Evolutionary conservation across 2,329 filamentous ascomycete species (phyloP).

Genomic region (Aspergillus hiratsukae): DNA sequence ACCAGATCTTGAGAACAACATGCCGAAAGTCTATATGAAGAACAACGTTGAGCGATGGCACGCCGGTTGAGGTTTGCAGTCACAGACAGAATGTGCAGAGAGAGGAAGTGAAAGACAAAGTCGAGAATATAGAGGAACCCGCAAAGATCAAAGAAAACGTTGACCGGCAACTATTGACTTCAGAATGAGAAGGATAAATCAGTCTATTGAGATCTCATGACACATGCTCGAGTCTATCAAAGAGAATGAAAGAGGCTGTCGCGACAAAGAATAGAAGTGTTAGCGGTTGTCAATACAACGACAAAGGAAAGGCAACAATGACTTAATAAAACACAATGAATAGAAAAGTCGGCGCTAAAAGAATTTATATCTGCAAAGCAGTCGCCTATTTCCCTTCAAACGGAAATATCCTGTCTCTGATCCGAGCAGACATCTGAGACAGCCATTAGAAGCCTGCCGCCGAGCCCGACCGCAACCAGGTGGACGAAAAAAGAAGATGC

Average conservation of each 20-base stretch:
- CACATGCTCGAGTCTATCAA: constrained; percentile 13
- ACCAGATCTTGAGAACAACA: constrained; percentile 31
- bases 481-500: neutral
- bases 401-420: neutral
- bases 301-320: neutral
- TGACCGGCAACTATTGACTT: constrained; percentile 17
- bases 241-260: constrained; percentile 4
- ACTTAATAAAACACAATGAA: neutral
- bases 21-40: constrained; percentile 10
- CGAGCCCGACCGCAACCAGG: constrained; percentile 1
- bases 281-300: constrained; percentile 1
- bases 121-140: neutral
- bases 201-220: constrained; percentile 13
- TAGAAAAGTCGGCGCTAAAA: neutral
- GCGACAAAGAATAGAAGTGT: constrained; percentile 1
- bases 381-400: neutral
- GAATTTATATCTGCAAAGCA: neutral
- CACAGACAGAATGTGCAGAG: neutral
- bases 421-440: neutral
- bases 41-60: neutral
- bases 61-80: neutral
- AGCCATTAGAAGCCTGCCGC: neutral
- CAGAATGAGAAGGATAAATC: neutral
- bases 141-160: constrained; percentile 1
- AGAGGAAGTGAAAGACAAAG: constrained; percentile 1